Evolutionary conservation across 2,329 filamentous ascomycete genomes (phyloP).

Genomic region (Penicillium sp.): DNA sequence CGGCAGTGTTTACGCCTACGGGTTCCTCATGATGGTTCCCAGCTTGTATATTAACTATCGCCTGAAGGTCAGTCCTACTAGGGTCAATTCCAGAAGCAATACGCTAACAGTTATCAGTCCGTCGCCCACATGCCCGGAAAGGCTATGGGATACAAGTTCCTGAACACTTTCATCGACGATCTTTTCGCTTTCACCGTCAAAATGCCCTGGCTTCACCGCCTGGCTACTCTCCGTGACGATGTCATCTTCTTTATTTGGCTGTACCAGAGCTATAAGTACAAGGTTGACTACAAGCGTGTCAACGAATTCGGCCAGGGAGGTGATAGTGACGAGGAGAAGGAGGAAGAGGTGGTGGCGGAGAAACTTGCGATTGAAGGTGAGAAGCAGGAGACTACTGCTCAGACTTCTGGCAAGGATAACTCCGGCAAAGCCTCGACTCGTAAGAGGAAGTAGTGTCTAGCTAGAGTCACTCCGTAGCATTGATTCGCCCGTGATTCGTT

Average conservation of each 20-base stretch:
- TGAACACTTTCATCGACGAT: slow-evolving; percentile 99
- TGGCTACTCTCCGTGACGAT: slow-evolving; percentile 91
- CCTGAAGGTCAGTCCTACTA: slow-evolving; percentile 62
- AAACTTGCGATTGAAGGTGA: slow-evolving; percentile 10
- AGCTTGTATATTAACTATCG: slow-evolving; percentile 98
- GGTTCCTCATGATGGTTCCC: slow-evolving; percentile 99
- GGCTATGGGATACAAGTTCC: slow-evolving; percentile 97
- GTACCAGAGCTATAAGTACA: slow-evolving; percentile 92
- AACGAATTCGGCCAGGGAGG: slow-evolving; percentile 98
- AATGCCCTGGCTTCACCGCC: slow-evolving; percentile 90
- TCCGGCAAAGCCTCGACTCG: slow-evolving; percentile 28
- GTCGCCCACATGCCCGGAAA: slow-evolving; percentile 96
- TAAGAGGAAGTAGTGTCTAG: slow-evolving; percentile 33
- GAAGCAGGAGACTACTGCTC: slow-evolving; percentile 18
- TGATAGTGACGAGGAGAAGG: slow-evolving; percentile 69
- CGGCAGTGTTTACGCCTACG: slow-evolving; percentile 94
- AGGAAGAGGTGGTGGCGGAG: slow-evolving; percentile 26
- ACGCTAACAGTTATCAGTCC: slow-evolving; percentile 38
- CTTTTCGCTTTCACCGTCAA: slow-evolving; percentile 99
- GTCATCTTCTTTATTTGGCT: slow-evolving; percentile 98
- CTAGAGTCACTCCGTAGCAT: neutral
- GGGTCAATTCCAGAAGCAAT: neutral
- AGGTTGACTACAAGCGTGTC: slow-evolving; percentile 83
- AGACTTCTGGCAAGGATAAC: slow-evolving; percentile 31
- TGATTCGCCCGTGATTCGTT: neutral